These are phyloP conservation scores for Stenocarpella maydis DNA, from an alignment of 2,329 filamentous ascomycete genomes.

Conservation along the genomic window DNA sequence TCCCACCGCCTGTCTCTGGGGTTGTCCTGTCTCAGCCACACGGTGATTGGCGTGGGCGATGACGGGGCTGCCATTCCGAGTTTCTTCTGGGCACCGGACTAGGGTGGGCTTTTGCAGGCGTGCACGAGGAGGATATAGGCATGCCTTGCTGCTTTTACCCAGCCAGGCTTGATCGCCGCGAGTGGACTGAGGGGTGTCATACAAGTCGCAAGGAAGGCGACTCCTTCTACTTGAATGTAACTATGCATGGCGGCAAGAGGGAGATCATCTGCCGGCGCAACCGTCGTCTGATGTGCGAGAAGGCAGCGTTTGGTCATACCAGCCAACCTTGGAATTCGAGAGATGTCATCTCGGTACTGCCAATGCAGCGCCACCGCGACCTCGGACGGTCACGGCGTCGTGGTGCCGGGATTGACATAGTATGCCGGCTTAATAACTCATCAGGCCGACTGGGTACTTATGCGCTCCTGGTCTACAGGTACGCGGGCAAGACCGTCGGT, in stretches of 20 bases:
- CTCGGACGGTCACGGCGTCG: not conserved
- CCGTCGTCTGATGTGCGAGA: slow-evolving; percentile 14
- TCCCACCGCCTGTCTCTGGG: not conserved
- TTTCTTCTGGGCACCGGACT: slow-evolving; percentile 1
- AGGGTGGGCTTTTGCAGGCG: slow-evolving; percentile 16
- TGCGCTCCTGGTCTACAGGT: not conserved
- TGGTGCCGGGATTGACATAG: not conserved
- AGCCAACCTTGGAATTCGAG: not conserved
- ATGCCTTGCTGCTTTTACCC: slow-evolving; percentile 7
- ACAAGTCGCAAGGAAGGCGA: slow-evolving; percentile 4
- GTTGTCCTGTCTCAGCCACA: not conserved
- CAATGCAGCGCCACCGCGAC: not conserved
- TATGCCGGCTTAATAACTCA: not conserved
- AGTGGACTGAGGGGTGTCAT: not conserved
- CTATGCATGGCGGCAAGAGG: not conserved
- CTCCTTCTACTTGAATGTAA: not conserved
- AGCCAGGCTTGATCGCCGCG: slow-evolving; percentile 12
- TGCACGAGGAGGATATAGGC: not conserved
- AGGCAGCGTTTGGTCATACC: not conserved
- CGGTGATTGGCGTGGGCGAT: slow-evolving; percentile 9
- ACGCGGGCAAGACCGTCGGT: not conserved
- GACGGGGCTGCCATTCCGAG: slow-evolving; percentile 15
- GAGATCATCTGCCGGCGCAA: slow-evolving; percentile 4
- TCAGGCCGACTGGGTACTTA: not conserved
- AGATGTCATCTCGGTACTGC: not conserved